Evolutionary conservation across 2,329 filamentous ascomycete genomes (phyloP), one percentile per base, ranked within the genome.

Genomic region (Epichloe aotearoae): DNA sequence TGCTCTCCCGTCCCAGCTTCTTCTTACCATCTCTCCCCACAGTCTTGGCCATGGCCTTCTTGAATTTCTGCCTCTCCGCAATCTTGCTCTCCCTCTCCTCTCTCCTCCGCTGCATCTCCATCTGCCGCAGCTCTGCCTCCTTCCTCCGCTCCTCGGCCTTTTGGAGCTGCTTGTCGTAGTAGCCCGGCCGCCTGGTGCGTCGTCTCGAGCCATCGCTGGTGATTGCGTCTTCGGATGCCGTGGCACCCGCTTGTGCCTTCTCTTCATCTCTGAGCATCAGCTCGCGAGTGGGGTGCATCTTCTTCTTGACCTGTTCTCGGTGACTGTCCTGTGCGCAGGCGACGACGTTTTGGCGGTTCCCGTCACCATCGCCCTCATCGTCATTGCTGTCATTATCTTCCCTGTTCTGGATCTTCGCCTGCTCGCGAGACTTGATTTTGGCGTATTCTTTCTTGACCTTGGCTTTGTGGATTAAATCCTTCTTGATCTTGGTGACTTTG

Each of bases 371-470:
- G 40, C 50, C 53, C 40, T 46, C 49, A 33, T 49, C 44, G 34
- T 49, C 49, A 48, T 54, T 54, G 26, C 60, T 47, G 40, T 57
- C 52, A 34, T 49, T 48, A 37, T 65, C 58, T n/a, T 57, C 52
- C 40, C 53, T 42, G 36, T 53, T 46, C 19, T 53, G 40, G 23
- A 54, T 55, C 36, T 60, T 53, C 33, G 65, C 56, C 52, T 69
- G 65, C 48, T 73, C 65, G 30, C 62, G 61, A 5, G 65, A 82
- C 67, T 90, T 91, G 56, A 95, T 73, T 68, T 95, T 96, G 55
- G 85, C 86, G 64, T 95, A 96, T 41, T 86, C 80, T 68, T 95
- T 95, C 69, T 91, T 93, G 55, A 95, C 76, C 68, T 96, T 95
- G 54, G 90, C 89, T 66, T 93, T 94, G 66, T 89, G 81, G 60